These are phyloP conservation scores for Xylaria scruposa DNA, from an alignment of 495 filamentous ascomycete species.

Conservation along the genomic window DNA sequence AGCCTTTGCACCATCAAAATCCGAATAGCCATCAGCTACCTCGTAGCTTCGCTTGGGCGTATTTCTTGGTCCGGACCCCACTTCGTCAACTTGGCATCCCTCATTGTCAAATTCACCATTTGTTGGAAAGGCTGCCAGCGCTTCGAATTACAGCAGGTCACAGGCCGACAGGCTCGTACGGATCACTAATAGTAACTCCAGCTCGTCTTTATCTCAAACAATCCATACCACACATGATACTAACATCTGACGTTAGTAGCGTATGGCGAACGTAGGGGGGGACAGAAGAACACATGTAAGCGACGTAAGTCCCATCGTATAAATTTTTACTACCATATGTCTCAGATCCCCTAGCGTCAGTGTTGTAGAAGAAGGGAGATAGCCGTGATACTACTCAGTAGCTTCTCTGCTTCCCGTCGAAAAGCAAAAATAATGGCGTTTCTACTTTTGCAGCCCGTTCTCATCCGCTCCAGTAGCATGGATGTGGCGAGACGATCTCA, in stretches of 20 bases:
- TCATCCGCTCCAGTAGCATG: background rate
- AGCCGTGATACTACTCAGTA: background rate
- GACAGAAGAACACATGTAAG: background rate
- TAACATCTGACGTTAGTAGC: slow-evolving; percentile 5
- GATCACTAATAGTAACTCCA: background rate
- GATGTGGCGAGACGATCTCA: background rate
- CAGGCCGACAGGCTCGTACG: background rate
- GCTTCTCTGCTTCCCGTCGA: background rate
- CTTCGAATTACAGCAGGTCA: slow-evolving; percentile 7
- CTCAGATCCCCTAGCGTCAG: background rate
- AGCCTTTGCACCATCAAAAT: slow-evolving; percentile 3
- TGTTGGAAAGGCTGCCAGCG: background rate
- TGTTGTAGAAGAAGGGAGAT: background rate
- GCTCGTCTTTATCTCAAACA: slow-evolving; percentile 2
- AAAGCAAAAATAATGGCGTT: background rate
- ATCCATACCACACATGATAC: background rate
- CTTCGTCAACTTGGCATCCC: slow-evolving; percentile 21
- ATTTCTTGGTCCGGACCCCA: slow-evolving; percentile 26
- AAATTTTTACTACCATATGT: background rate
- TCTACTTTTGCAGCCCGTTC: background rate
- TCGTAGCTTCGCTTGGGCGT: slow-evolving; percentile 17
- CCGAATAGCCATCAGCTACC: slow-evolving; percentile 22
- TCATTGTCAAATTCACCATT: background rate
- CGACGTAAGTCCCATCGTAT: background rate
- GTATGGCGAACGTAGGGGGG: background rate